A percentile compares a stretch with the other conserved stretches of the same genome.
Evolutionary conservation across 768 basidiomycete species (phyloP).

Genomic region (Mycena chlorophos): DNA sequence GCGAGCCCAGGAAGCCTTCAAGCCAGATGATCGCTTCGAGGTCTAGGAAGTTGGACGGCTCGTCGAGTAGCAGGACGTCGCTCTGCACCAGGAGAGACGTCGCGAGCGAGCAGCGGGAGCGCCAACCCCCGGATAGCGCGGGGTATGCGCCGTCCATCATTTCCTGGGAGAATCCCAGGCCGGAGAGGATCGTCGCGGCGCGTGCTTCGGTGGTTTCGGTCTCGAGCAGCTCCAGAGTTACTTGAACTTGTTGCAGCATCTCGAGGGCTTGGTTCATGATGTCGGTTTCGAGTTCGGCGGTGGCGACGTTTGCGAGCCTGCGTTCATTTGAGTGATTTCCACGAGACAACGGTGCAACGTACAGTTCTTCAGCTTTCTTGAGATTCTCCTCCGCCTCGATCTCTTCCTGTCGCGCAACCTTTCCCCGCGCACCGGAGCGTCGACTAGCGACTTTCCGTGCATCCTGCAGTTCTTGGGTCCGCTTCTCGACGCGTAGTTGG

Average conservation of each 20-base stretch:
- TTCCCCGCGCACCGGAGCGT: slow-evolving; percentile 57
- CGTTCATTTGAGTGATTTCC: slow-evolving; percentile 22
- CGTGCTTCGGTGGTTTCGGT: slow-evolving; percentile 45
- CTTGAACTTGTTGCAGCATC: slow-evolving; percentile 21
- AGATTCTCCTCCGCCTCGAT: slow-evolving; percentile 46
- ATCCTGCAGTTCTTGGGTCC: slow-evolving; percentile 37
- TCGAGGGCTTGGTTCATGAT: slow-evolving; percentile 20
- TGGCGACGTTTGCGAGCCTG: slow-evolving; percentile 22
- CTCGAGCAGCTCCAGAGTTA: slow-evolving; percentile 28
- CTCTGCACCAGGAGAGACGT: slow-evolving; percentile 55
- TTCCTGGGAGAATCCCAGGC: slow-evolving; percentile 56
- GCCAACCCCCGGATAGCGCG: slow-evolving; percentile 65
- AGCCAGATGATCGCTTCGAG: slow-evolving; percentile 55
- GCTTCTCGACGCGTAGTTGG: slow-evolving; percentile 26
- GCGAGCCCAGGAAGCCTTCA: slow-evolving; percentile 48
- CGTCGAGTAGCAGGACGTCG: slow-evolving; percentile 61
- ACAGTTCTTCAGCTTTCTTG: slow-evolving; percentile 32
- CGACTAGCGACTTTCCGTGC: slow-evolving; percentile 48
- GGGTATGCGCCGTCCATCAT: slow-evolving; percentile 40
- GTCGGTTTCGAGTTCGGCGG: slow-evolving; percentile 27
- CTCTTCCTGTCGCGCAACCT: slow-evolving; percentile 54
- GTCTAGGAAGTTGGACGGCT: slow-evolving; percentile 57
- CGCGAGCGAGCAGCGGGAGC: slow-evolving; percentile 59
- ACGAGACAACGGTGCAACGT: slow-evolving; percentile 24
- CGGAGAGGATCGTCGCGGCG: slow-evolving; percentile 53